Evolutionary conservation across 441 rosid genomes (phyloP).

Genomic region (Syzygium syzygioides): DNA sequence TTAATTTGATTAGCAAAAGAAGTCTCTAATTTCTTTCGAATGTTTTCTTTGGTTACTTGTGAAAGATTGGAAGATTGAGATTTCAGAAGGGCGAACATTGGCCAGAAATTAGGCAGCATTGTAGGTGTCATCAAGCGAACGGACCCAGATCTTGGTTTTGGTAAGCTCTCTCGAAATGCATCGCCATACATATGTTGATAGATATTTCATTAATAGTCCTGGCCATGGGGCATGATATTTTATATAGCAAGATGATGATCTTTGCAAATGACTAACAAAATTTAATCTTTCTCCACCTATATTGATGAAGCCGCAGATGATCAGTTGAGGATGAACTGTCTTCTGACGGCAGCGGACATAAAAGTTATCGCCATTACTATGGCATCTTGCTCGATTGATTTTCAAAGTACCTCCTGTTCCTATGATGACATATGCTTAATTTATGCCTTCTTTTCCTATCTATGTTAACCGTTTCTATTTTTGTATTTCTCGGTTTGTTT

Average conservation of each 20-base stretch:
- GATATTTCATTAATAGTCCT: neutral
- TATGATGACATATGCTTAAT: neutral
- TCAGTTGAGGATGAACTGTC: neutral
- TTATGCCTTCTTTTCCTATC: neutral
- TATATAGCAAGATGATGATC: rapidly evolving
- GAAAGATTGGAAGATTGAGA: too few species aligned
- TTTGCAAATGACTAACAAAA: neutral
- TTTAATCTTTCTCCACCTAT: rapidly evolving
- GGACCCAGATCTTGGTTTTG: neutral
- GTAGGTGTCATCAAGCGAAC: neutral
- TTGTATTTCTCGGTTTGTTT: neutral
- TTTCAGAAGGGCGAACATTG: too few species aligned
- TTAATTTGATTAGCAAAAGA: too few species aligned
- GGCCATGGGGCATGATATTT: neutral
- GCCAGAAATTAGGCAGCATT: too few species aligned
- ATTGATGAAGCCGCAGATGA: rapidly evolving
- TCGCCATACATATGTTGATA: neutral
- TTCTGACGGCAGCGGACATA: neutral
- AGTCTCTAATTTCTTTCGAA: too few species aligned
- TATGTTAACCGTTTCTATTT: neutral
- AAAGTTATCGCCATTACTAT: neutral
- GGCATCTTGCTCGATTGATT: neutral
- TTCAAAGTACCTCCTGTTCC: rapidly evolving
- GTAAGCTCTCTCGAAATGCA: neutral
- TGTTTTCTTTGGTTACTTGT: too few species aligned